Base-by-base conservation (phyloP, 1,139 yeast genomes). In the Yamadazyma pseudoaaseri region DNA sequence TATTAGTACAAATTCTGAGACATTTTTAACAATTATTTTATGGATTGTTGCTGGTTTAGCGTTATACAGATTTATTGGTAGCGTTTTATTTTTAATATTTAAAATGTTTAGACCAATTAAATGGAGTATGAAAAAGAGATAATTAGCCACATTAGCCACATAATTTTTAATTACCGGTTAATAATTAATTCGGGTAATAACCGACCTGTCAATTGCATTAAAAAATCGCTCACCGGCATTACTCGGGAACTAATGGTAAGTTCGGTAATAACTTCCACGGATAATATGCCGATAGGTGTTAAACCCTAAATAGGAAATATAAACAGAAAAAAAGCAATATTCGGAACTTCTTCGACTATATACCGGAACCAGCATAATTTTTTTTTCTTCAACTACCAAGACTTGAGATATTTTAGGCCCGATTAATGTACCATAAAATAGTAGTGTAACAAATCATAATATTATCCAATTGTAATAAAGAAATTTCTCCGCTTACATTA, bases 31-130 rank as follows among this genome's bases (percentile, higher is more conserved):
- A 15, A 63, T 69, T 38, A 69, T 70, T 37, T 65, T 70, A 50
- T 70, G 76, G 76, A 58, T 68, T 44, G 76, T 70, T 36, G 73
- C 74, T 4, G 75, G 69, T 2, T 60, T 69, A 47, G 75, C 76
- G 5, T 45, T 53, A 20, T 69, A 66, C 49, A 57, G 73, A 35
- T 66, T 69, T 39, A 31, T 62, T 26, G 76, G 76, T 6, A 60
- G 71, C 51, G 53, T 59, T 3, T 45, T 66, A 38, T 70, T 49
- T 48, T 56, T 69, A 43, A 33, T 65, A 6, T 54, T 59, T 44
- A 65, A 64, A 47, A 44, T 50, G 7, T 54, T 64, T 37, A 52
- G 76, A 36, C 74, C 74, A 4, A 36, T 70, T 23, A 66, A 64
- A 44, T 69, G 76, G 76, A 63, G 51, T 44, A 18, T 18, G n/a